Evolutionary conservation across 2,329 filamentous ascomycete species (phyloP), one percentile per base, ranked within the genome.

Genomic region (Paracoccidioides lutzii): DNA sequence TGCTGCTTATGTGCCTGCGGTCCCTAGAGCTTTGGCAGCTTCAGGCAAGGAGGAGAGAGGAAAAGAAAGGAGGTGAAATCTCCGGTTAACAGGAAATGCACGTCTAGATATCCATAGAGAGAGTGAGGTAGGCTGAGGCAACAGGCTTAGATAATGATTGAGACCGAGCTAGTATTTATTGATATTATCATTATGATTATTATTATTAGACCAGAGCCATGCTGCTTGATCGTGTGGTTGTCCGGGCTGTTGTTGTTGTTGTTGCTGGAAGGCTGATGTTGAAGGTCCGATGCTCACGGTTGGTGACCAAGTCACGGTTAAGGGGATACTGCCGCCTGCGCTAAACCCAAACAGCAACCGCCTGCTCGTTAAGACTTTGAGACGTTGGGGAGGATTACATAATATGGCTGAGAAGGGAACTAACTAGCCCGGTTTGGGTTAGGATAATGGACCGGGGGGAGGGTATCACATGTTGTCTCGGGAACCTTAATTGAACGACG

Each of bases 271-370:
- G 48, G 9, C 37, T 8, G 48, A 40, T 50, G 46, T 35, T n/a
- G 12, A 8, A n/a, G 10, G 46, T 32, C 33, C 38, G 48, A 38
- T 40, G 35, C 22, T 28, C 15, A 52, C 41, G 40, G 2, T 3
- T 37, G 8, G 14, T 9, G 32, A 49, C 8, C 22, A 41, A 15
- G 48, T 40, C 9, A 32, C 14, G 22, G 42, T 38, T 8, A 44
- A 8, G 9, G 12, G 15, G 1, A 49, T 49, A 49, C 38, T 33
- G 51, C 51, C 40, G 41, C 51, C 7, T 51, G 49, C 37, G 15
- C 50, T 32, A 15, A 28, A n/a, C 50, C 50, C 50, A 52, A 52
- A 22, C 51, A 53, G 53, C 37, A 44, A 54, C 57, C 51, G 57
- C 57, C 51, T 54, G 54, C 37, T 22, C 22, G 22, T 22, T 42